Percentiles rank a stretch among this genome's conserved stretches.
Evolutionary conservation across 2,329 filamentous ascomycete species (phyloP).

Genomic region (Fusarium sp.): DNA sequence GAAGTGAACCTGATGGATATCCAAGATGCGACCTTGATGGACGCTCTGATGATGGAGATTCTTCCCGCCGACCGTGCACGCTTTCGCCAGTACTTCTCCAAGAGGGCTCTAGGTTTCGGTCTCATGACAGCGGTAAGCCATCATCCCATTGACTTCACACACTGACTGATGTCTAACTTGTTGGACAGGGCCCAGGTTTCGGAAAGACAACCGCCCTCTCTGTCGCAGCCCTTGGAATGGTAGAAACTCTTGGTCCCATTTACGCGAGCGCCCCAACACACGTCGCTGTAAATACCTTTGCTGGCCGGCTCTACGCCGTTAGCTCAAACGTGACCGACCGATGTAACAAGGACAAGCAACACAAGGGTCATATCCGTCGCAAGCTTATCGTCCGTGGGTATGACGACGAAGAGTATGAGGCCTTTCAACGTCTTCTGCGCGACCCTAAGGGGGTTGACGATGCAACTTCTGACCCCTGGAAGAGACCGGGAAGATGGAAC

Average conservation of each 20-base stretch:
- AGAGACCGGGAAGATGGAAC: neutral
- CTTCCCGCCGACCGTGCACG: neutral
- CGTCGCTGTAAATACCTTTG: neutral
- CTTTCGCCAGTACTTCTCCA: neutral
- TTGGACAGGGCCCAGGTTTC: neutral
- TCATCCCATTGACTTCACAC: neutral
- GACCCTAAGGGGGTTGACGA: neutral
- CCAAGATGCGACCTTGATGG: neutral
- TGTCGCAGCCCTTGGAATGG: neutral
- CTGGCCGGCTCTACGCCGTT: neutral
- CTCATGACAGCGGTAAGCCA: neutral
- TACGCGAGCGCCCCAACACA: neutral
- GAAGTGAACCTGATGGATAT: neutral
- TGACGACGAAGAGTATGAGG: neutral
- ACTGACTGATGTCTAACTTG: neutral
- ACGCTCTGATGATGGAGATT: neutral
- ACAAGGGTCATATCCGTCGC: neutral
- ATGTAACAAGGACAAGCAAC: neutral
- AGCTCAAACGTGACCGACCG: fast-evolving
- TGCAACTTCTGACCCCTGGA: neutral
- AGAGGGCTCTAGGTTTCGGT: neutral
- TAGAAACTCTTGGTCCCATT: neutral
- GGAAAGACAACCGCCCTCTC: neutral
- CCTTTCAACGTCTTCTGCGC: neutral
- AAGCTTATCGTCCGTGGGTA: neutral